Evolutionary conservation across 1,139 yeast genomes (phyloP).

Genomic region (Debaryomycetaceae sp.): DNA sequence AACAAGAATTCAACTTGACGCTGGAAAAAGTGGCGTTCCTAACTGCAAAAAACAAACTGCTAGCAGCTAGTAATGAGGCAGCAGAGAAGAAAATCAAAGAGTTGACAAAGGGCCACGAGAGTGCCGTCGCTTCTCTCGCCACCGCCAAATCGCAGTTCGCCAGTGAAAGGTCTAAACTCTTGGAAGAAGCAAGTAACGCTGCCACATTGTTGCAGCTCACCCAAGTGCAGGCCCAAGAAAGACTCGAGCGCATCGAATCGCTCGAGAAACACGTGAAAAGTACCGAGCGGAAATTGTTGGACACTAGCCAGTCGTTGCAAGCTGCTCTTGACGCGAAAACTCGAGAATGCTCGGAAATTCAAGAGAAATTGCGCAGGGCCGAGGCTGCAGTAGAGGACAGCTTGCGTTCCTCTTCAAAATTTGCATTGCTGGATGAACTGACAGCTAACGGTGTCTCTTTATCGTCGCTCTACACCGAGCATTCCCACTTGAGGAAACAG

Average conservation of each 20-base stretch:
- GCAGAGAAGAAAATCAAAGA: constrained; percentile 14
- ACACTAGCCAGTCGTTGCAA: constrained; percentile 14
- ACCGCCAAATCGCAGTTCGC: constrained; percentile 17
- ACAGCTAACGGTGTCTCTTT: constrained; percentile 51
- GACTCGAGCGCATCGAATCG: constrained; percentile 33
- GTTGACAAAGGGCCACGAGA: constrained; percentile 30
- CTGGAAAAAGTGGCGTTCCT: constrained; percentile 20
- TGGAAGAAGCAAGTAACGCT: constrained; percentile 54
- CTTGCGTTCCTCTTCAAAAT: constrained; percentile 28
- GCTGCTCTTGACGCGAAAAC: constrained; percentile 14
- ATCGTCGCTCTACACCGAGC: constrained; percentile 60
- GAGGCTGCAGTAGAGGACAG: constrained; percentile 34
- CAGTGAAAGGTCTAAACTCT: constrained; percentile 38
- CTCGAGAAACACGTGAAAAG: constrained; percentile 37
- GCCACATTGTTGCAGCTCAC: constrained; percentile 53
- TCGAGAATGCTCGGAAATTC: constrained; percentile 23
- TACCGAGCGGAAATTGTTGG: constrained; percentile 27
- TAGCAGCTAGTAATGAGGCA: constrained; percentile 10
- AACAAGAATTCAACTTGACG: constrained; percentile 22
- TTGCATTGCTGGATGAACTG: constrained; percentile 26
- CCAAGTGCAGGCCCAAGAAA: constrained; percentile 39
- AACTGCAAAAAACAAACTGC: constrained; percentile 15
- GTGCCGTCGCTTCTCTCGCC: constrained; percentile 28
- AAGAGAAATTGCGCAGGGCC: constrained; percentile 27
- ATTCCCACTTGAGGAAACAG: constrained; percentile 53